Evolutionary conservation across 768 basidiomycete genomes (phyloP).

Genomic region (Leccinum disarticulatum): DNA sequence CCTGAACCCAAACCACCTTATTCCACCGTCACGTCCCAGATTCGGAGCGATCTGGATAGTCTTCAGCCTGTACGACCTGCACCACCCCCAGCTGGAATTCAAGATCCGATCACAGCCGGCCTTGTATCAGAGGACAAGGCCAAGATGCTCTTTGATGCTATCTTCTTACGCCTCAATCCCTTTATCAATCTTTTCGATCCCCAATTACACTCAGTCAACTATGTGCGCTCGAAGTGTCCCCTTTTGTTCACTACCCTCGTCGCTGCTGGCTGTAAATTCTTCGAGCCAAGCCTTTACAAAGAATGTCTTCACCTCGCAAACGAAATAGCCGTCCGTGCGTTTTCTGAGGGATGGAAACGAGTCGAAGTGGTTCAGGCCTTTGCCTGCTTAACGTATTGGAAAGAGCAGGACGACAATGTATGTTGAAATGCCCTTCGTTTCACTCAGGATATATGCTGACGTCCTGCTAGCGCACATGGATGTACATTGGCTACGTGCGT

Average conservation of each 20-base stretch:
- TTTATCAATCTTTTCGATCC: constrained; percentile 91
- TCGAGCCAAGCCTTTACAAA: constrained; percentile 65
- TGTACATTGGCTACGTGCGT: constrained; percentile 81
- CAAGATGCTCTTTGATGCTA: constrained; percentile 68
- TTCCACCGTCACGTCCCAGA: constrained; percentile 26
- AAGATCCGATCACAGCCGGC: constrained; percentile 72
- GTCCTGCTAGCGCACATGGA: constrained; percentile 70
- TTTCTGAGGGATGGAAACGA: constrained; percentile 73
- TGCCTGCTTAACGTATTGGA: constrained; percentile 88
- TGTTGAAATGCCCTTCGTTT: constrained; percentile 23
- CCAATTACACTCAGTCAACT: constrained; percentile 73
- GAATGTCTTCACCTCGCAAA: constrained; percentile 70
- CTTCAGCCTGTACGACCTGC: constrained; percentile 37
- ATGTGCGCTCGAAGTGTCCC: constrained; percentile 77
- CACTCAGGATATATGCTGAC: constrained; percentile 12
- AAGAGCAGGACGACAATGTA: constrained; percentile 82
- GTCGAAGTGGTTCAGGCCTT: constrained; percentile 90
- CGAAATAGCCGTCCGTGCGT: constrained; percentile 73
- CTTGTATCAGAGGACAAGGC: constrained; percentile 71
- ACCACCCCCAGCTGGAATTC: constrained; percentile 40
- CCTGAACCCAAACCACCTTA: constrained; percentile 54
- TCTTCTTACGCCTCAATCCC: constrained; percentile 83
- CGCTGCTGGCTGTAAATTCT: constrained; percentile 85
- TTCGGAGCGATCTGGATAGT: constrained; percentile 36
- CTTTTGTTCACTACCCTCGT: constrained; percentile 84